Evolutionary conservation across 345 rosid species (phyloP), one percentile per base, ranked within the genome.

Genomic region (Sisymbrium irio): DNA sequence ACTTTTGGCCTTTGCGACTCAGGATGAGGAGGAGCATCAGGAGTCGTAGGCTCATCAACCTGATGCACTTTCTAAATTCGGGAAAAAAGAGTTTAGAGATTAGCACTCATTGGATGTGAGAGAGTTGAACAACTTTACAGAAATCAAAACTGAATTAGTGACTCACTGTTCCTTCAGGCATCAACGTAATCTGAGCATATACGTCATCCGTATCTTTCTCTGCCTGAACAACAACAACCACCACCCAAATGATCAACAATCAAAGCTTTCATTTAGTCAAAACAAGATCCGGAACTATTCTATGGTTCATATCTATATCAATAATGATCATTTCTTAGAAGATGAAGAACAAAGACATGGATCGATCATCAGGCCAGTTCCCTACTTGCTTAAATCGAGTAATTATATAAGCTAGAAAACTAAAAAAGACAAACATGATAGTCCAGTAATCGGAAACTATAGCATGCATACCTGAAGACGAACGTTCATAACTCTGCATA

Each of bases 131-230:
- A 66, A 47, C 45, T 72, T 47, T 9, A 49, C 30, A 46, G 58
- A 77, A 45, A 20, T 9, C 37, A 72, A 67, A 50, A 25, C 19
- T 47, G 39, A 54, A 41, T 19, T 28, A 0, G 30, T 39, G 49
- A 68, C 95, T 87, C 75, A 91, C 97, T 70, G 76, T 82, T 65
- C 22, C 49, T 22, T 84, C 91, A 15, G 98, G 97, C 20, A 84
- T 74, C 80, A 95, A 81, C 76, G 91, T 86, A 47, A 95, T 88
- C 79, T 87, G 97, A 11, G 97, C 93, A 86, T 92, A 95, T 20
- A 95, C 98, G 74, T 95, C 99, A 60, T 95, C 99, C 2, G 98
- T 90, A 37, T 95, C 99, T 81, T 78, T 96, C 80, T 92, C 99
- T 13, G 98, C 97, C 99, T 95, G 77, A 19, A 13, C n/a, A 47